Evolutionary conservation across 2,329 filamentous ascomycete species (phyloP).

Genomic region (Colletotrichum lentis): DNA sequence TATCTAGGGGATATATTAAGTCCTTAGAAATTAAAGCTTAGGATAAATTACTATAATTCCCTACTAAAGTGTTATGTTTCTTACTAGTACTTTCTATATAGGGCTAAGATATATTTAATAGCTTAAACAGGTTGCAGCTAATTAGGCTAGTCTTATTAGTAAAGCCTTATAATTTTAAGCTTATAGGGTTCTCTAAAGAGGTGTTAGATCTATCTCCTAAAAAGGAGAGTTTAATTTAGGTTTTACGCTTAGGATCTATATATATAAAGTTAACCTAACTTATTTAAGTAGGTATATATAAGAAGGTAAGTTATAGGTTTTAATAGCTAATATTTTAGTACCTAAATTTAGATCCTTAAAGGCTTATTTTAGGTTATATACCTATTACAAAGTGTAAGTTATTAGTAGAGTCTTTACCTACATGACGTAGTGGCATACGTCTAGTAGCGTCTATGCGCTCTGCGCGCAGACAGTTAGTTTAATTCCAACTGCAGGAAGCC

Average conservation of each 20-base stretch:
- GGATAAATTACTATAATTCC: not conserved
- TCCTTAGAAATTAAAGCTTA: not conserved
- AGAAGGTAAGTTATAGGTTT: too few species aligned
- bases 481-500: too few species aligned
- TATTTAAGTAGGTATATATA: too few species aligned
- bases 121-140: not conserved
- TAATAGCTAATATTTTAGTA: too few species aligned
- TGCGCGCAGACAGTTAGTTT: too few species aligned
- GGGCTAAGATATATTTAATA: not conserved
- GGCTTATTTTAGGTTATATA: not conserved
- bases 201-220: not conserved
- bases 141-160: not conserved
- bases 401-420: not conserved
- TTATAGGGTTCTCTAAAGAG: not conserved
- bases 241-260: not conserved
- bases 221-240: not conserved
- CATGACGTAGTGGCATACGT: too few species aligned
- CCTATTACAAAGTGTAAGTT: not conserved
- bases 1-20: not conserved
- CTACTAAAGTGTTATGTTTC: not conserved
- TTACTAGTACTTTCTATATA: not conserved
- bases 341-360: too few species aligned
- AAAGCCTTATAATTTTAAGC: not conserved
- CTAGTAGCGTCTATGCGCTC: too few species aligned
- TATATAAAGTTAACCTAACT: too few species aligned